phyloP scores from a whole-genome alignment of 345 rosid genomes.

The Eutrema yunnanense region DNA sequence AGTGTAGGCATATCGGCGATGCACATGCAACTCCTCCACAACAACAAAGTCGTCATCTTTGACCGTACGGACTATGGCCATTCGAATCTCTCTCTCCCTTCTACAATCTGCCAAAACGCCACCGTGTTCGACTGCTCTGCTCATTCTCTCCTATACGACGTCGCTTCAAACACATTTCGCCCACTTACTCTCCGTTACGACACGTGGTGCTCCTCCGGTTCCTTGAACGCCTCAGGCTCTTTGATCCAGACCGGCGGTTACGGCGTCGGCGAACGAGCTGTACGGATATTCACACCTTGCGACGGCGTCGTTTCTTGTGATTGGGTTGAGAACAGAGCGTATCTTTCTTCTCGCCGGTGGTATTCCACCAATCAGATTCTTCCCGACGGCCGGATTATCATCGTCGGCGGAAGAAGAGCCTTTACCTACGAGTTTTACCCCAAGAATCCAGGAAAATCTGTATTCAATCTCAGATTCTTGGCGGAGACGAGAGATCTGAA shows the following conservation, averaged over 20 bases:
- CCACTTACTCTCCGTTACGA: conserved; percentile 65
- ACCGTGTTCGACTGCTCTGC: conserved; percentile 70
- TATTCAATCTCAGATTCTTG: conserved; percentile 50
- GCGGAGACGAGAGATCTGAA: conserved; percentile 45
- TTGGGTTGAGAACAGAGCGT: conserved; percentile 49
- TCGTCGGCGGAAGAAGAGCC: conserved; percentile 69
- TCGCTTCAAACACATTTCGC: conserved; percentile 41
- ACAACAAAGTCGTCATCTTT: conserved; percentile 66
- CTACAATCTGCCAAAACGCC: conserved; percentile 37
- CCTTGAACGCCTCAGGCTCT: conserved; percentile 56
- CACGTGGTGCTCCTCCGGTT: conserved; percentile 91
- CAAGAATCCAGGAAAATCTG: conserved; percentile 28
- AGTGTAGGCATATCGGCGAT: conserved; percentile 78
- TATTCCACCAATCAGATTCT: conserved; percentile 71
- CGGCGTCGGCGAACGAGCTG: conserved; percentile 55
- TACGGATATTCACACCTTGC: conserved; percentile 57
- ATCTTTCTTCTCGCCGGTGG: conserved; percentile 52
- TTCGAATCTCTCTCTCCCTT: conserved; percentile 64
- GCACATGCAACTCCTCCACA: conserved; percentile 84
- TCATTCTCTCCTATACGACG: conserved; percentile 71
- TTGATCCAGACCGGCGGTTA: conserved; percentile 79
- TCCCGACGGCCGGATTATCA: conserved; percentile 66
- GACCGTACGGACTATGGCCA: conserved; percentile 81
- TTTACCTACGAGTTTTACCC: conserved; percentile 66
- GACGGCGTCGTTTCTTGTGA: conserved; percentile 35